Percentiles rank a stretch among this genome's conserved stretches.
These are phyloP conservation scores for Durio zibethinus DNA, from an alignment of 345 rosid genomes.

Conservation along the genomic window DNA sequence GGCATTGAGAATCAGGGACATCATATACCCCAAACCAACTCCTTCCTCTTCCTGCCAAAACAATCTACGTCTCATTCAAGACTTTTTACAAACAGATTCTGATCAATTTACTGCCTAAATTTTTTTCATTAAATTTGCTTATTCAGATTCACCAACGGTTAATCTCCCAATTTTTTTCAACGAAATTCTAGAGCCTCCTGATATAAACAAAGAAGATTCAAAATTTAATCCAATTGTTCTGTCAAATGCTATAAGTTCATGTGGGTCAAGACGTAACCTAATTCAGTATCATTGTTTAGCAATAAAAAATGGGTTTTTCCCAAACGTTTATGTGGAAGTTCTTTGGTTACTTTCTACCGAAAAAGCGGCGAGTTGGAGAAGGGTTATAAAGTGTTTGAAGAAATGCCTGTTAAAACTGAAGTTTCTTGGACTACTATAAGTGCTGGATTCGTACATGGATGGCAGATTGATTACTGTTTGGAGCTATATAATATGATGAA, in stretches of 20 bases:
- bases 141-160: conserved; percentile 13
- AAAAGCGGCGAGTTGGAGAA: conserved; percentile 37
- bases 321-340: conserved; percentile 73
- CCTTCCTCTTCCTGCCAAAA: conserved; percentile 15
- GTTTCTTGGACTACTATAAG: conserved; percentile 86
- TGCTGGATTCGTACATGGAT: conserved; percentile 75
- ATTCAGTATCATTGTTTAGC: conserved; percentile 59
- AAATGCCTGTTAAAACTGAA: conserved; percentile 78
- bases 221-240: conserved; percentile 35
- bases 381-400: conserved; percentile 62
- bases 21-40: conserved; percentile 33
- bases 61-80: conserved; percentile 61
- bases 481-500: conserved; percentile 57
- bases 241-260: conserved; percentile 56
- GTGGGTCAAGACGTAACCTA: conserved; percentile 48
- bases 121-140: conserved; percentile 7
- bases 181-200: conserved; percentile 24
- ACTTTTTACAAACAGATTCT: conserved; percentile 39
- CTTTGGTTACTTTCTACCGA: conserved; percentile 51
- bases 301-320: conserved; percentile 46
- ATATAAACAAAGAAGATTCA: conserved; percentile 17
- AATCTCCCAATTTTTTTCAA: conserved; percentile 31
- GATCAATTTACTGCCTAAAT: conserved; percentile 14
- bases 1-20: conserved; percentile 50
- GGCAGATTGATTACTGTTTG: conserved; percentile 58